Base-by-base conservation (phyloP, 2,329 filamentous ascomycete species). In the Colletotrichum chrysophilum region DNA sequence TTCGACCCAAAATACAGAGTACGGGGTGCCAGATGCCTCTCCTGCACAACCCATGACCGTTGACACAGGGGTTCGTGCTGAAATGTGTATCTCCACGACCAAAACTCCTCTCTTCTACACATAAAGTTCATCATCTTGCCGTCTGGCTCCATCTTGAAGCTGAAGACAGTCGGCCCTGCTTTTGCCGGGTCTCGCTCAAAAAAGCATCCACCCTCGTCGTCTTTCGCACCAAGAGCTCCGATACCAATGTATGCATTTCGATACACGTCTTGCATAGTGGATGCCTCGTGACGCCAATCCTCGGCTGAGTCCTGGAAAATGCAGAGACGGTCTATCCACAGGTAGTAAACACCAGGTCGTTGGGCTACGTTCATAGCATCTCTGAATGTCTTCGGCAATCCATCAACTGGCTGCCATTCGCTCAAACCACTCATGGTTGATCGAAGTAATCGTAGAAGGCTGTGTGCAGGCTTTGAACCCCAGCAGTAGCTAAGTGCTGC, bases 241-340 rank as follows among this genome's bases (percentile, higher is more conserved):
- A 78, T 66, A n/a, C 67, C 77, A 48, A 74, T 70, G 8, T 71
- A 66, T 3, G 77, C 76, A 14, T 62, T 61, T 3, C 72, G 70
- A 38, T 78, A 79, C 4, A 79, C 75, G 5, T 75, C 32, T 30
- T 73, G 72, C 78, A 80, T 80, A 18, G 77, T 78, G 2, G 71
- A 77, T 1, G 79, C 74, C 18, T 80, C 79, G 1, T 26, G 14
- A 28, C 76, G 66, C 79, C 79, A 80, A 28, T 80, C 79, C 6
- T 60, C 58, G 4, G 61, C 66, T 4, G 71, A 77, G 61, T 79
- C 78, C 48, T 79, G 78, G 4, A 79, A 76, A 62, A 79, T 79
- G 71, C 78, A 79, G 0, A 79, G 71, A 0, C 75, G 77, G 34
- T 80, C 79, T 4, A 80, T 78, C 79, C 79, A 80, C 13, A 80